phyloP scores from a whole-genome alignment of 495 filamentous ascomycete species.

The Lophium mytilinum region DNA sequence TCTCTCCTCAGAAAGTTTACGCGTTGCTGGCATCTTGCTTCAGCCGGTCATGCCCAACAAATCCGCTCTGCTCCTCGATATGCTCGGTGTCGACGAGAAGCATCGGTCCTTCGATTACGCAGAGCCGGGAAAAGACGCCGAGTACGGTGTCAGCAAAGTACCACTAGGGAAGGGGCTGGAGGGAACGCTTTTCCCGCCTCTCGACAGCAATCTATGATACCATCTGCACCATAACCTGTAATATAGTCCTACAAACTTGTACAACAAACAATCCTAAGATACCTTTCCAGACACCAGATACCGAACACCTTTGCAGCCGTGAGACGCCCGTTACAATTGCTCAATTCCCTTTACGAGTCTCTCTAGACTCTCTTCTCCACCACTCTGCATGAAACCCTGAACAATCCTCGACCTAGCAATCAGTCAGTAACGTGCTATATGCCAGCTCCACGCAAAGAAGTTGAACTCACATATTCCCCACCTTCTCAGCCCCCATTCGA shows the following conservation, averaged over 20 bases:
- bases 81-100: slow-evolving; percentile 59
- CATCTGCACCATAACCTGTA: background rate
- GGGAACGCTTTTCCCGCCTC: slow-evolving; percentile 48
- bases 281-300: background rate
- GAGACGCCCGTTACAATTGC: slow-evolving; percentile 14
- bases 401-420: slow-evolving; percentile 18
- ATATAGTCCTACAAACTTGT: background rate
- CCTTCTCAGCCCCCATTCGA: slow-evolving; percentile 51
- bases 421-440: slow-evolving; percentile 1
- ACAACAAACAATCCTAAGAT: too few species aligned
- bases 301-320: background rate
- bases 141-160: slow-evolving; percentile 52
- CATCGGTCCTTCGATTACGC: slow-evolving; percentile 51
- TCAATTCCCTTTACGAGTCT: slow-evolving; percentile 28
- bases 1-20: slow-evolving; percentile 65
- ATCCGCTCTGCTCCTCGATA: slow-evolving; percentile 62
- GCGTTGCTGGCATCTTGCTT: slow-evolving; percentile 72
- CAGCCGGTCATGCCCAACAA: slow-evolving; percentile 91
- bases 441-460: background rate
- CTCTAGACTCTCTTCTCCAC: slow-evolving; percentile 21
- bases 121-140: slow-evolving; percentile 49
- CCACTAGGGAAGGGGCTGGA: slow-evolving; percentile 40
- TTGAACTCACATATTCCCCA: slow-evolving; percentile 36
- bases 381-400: slow-evolving; percentile 11
- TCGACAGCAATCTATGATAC: slow-evolving; percentile 38